phyloP scores from a whole-genome alignment of 176 grass and related monocot species.

The Cenchrus americanus region DNA sequence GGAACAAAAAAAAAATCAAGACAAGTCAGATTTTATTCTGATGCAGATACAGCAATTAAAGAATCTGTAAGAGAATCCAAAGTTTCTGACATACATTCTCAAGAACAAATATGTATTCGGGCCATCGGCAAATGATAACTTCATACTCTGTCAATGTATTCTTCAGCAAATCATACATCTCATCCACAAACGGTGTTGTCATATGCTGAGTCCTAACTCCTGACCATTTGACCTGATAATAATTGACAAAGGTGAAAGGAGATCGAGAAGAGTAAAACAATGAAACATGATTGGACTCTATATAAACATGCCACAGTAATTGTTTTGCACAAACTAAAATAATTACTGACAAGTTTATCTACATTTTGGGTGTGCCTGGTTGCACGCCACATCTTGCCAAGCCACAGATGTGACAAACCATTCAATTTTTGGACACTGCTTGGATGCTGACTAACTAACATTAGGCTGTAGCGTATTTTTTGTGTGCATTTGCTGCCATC shows the following conservation, averaged over 20 bases:
- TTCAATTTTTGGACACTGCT: too few species aligned
- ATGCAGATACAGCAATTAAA: slow-evolving; percentile 24
- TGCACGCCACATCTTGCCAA: too few species aligned
- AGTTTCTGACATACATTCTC: slow-evolving; percentile 78
- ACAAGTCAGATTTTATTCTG: slow-evolving; percentile 32
- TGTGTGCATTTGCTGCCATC: too few species aligned
- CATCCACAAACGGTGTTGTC: slow-evolving; percentile 97
- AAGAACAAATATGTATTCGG: slow-evolving; percentile 92
- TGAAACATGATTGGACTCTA: slow-evolving; percentile 14
- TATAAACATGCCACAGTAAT: slow-evolving; percentile 1
- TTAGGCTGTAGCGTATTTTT: too few species aligned
- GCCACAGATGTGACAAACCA: too few species aligned
- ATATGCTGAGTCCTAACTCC: slow-evolving; percentile 90
- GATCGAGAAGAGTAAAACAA: slow-evolving; percentile 4
- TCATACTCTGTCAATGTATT: slow-evolving; percentile 90
- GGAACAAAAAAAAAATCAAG: slow-evolving; percentile 42
- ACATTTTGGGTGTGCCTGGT: background rate
- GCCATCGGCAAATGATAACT: slow-evolving; percentile 97
- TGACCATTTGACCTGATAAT: slow-evolving; percentile 94
- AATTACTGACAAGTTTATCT: background rate
- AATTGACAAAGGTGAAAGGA: slow-evolving; percentile 35
- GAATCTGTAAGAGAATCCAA: slow-evolving; percentile 1
- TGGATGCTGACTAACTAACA: too few species aligned
- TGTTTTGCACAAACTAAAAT: background rate
- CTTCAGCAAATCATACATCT: slow-evolving; percentile 89